Conservation (phyloP, 441 rosid genomes). For the Euphorbia corollata region DNA sequence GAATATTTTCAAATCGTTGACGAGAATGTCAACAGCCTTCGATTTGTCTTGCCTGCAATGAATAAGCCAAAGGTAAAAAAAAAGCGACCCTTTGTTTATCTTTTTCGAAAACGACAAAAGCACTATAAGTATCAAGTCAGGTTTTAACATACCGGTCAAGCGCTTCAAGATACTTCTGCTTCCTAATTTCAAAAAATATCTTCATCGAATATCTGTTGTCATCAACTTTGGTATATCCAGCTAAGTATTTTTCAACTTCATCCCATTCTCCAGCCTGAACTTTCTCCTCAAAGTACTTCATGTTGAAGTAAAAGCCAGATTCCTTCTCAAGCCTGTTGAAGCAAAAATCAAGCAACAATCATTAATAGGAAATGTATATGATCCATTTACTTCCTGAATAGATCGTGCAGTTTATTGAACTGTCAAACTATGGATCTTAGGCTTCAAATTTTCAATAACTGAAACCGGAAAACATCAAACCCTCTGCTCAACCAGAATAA, state of each 20-base stretch:
- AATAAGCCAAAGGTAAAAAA: constrained; percentile 10
- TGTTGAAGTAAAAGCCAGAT: constrained; percentile 79
- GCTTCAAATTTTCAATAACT: neutral
- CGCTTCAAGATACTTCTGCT: constrained; percentile 94
- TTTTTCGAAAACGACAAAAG: constrained; percentile 11
- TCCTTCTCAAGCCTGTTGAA: constrained; percentile 76
- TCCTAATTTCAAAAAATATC: constrained; percentile 88
- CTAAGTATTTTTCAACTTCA: constrained; percentile 71
- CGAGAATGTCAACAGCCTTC: constrained; percentile 77
- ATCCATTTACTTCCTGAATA: constrained; percentile 3
- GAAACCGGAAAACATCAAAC: neutral
- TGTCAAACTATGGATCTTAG: neutral
- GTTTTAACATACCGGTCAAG: constrained; percentile 56
- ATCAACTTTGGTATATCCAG: constrained; percentile 82
- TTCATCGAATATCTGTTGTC: constrained; percentile 88
- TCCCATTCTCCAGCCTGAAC: constrained; percentile 95
- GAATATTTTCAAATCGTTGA: constrained; percentile 67
- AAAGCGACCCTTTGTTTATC: constrained; percentile 1
- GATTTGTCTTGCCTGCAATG: constrained; percentile 64
- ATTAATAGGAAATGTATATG: constrained; percentile 7
- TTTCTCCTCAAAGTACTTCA: constrained; percentile 80
- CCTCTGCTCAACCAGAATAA: constrained; percentile 12
- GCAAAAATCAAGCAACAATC: neutral
- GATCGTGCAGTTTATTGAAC: neutral
- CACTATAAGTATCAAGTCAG: neutral